Evolutionary conservation across 2,329 filamentous ascomycete species (phyloP).

Genomic region (Botrytis deweyae): DNA sequence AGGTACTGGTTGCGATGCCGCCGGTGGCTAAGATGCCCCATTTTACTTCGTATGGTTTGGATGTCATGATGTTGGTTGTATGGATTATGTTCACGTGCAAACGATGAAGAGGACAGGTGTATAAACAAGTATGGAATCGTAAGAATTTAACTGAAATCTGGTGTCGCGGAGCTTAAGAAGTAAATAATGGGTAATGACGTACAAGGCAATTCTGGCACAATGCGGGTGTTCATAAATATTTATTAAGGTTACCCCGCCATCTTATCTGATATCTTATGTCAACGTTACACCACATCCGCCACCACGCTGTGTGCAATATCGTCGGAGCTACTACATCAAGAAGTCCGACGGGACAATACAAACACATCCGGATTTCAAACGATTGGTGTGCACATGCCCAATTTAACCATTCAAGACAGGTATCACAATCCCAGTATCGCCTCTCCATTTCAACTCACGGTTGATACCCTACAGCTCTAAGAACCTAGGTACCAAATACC

Average conservation of each 20-base stretch:
- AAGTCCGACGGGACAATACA: neutral
- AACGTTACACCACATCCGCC: neutral
- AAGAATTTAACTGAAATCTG: neutral
- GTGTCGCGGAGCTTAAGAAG: neutral
- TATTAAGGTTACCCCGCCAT: neutral
- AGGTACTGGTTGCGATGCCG: slow-evolving; percentile 40
- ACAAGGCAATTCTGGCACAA: neutral
- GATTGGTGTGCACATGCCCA: neutral
- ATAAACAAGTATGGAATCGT: neutral
- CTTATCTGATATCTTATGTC: neutral
- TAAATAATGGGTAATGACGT: slow-evolving; percentile 1
- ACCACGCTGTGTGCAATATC: neutral
- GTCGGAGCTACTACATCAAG: neutral
- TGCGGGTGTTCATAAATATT: neutral
- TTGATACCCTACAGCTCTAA: neutral
- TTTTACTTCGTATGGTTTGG: slow-evolving; percentile 34
- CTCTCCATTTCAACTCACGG: neutral
- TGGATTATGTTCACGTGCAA: neutral
- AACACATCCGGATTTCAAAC: neutral
- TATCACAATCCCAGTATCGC: neutral
- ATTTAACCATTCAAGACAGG: neutral
- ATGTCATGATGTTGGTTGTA: slow-evolving; percentile 29
- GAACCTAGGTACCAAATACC: neutral
- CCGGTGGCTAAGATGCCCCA: slow-evolving; percentile 43
- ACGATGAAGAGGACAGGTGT: neutral